phyloP scores from a whole-genome alignment of 2,329 filamentous ascomycete genomes.

The Didymella glomerata region DNA sequence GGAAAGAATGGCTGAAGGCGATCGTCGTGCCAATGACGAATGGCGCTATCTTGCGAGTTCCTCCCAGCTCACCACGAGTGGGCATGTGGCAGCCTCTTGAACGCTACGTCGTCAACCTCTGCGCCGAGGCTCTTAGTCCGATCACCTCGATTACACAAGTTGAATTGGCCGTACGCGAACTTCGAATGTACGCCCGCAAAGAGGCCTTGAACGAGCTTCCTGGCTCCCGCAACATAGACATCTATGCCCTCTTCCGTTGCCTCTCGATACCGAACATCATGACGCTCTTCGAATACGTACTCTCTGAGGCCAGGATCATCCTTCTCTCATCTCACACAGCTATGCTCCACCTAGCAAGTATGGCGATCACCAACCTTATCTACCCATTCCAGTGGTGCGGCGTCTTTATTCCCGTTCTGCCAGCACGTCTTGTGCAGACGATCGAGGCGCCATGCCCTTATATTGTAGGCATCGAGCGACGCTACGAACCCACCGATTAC shows the following conservation, averaged over 20 bases:
- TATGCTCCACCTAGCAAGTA: constrained; percentile 92
- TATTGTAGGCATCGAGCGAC: constrained; percentile 92
- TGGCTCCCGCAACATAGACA: constrained; percentile 86
- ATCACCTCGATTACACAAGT: constrained; percentile 95
- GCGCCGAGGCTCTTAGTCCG: constrained; percentile 91
- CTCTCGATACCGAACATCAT: constrained; percentile 93
- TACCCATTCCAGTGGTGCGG: constrained; percentile 94
- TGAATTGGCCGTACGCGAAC: constrained; percentile 86
- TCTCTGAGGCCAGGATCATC: constrained; percentile 94
- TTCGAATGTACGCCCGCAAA: constrained; percentile 90
- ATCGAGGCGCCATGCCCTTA: constrained; percentile 96
- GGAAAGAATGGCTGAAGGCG: constrained; percentile 98
- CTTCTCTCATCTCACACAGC: constrained; percentile 93
- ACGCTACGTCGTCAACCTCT: constrained; percentile 95
- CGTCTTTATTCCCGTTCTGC: constrained; percentile 91
- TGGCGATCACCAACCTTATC: constrained; percentile 83
- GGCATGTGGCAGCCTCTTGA: constrained; percentile 97
- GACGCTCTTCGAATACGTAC: constrained; percentile 88
- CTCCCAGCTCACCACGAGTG: constrained; percentile 86
- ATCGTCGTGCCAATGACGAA: constrained; percentile 96
- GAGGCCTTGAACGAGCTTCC: constrained; percentile 94
- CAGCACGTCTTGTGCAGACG: constrained; percentile 85
- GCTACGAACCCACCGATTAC: constrained; percentile 84
- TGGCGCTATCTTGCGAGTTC: constrained; percentile 80
- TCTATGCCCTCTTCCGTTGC: constrained; percentile 91